A percentile compares a stretch with the other conserved stretches of the same genome.
Conservation (phyloP, 1,284 basidiomycete genomes). For the Wolfiporia cocos region DNA sequence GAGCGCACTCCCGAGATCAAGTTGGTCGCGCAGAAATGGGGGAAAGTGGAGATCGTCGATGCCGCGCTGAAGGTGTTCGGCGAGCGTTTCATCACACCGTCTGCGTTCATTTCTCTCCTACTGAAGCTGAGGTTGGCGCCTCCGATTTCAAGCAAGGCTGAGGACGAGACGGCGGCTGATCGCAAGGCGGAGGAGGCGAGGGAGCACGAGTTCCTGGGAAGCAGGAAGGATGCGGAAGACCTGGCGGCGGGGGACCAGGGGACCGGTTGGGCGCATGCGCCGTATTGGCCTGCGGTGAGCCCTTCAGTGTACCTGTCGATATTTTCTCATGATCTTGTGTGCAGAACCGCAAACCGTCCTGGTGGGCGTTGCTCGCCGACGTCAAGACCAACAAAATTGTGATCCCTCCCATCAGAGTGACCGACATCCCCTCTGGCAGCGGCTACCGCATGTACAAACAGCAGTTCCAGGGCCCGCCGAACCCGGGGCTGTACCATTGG, state of each 20-base stretch:
- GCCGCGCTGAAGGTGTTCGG: conserved; percentile 91
- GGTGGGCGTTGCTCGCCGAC: conserved; percentile 91
- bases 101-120: conserved; percentile 84
- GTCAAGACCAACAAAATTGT: conserved; percentile 87
- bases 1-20: conserved; percentile 52
- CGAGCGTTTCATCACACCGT: conserved; percentile 84
- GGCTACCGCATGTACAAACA: conserved; percentile 83
- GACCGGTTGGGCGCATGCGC: conserved; percentile 79
- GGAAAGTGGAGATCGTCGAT: conserved; percentile 77
- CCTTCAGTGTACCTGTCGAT: neutral
- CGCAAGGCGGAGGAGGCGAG: conserved; percentile 43
- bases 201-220: conserved; percentile 64
- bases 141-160: conserved; percentile 36
- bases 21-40: conserved; percentile 72
- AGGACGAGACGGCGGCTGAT: conserved; percentile 36
- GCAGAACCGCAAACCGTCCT: conserved; percentile 80
- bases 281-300: conserved; percentile 83
- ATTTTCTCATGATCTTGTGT: conserved; percentile 1
- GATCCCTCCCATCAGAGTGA: conserved; percentile 84
- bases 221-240: conserved; percentile 60
- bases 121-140: conserved; percentile 75
- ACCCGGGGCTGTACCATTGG: conserved; percentile 85
- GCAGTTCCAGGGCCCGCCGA: conserved; percentile 92
- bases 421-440: conserved; percentile 71
- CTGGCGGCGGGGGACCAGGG: conserved; percentile 32